Percentiles rank a stretch among this genome's conserved stretches.
phyloP scores from a whole-genome alignment of 768 basidiomycete species.

The Naematelia encephala region DNA sequence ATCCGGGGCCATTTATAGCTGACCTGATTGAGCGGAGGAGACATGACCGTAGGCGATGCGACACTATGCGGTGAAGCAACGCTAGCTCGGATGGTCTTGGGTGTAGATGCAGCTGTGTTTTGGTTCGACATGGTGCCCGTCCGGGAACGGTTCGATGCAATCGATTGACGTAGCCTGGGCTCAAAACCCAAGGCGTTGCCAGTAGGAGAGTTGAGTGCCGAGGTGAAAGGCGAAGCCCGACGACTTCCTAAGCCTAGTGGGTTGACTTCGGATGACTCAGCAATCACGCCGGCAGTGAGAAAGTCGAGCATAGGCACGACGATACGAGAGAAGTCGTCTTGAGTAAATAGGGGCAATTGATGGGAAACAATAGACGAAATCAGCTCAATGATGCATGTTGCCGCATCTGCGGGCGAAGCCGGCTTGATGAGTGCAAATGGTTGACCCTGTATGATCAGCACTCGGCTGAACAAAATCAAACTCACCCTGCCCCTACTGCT shows the following conservation, averaged over 20 bases:
- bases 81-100: not conserved
- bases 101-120: constrained; percentile 1
- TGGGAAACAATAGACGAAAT: constrained; percentile 35
- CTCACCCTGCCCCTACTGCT: constrained; percentile 13
- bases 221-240: constrained; percentile 14
- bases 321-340: constrained; percentile 32
- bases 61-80: constrained; percentile 15
- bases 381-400: constrained; percentile 34
- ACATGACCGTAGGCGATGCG: constrained; percentile 10
- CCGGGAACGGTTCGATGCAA: constrained; percentile 4
- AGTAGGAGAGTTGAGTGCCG: constrained; percentile 19
- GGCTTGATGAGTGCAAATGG: constrained; percentile 28
- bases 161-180: constrained; percentile 10
- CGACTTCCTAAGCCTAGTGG: constrained; percentile 1
- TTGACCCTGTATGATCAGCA: constrained; percentile 2
- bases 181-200: constrained; percentile 14
- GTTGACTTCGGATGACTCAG: constrained; percentile 6
- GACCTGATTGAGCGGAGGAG: constrained; percentile 7
- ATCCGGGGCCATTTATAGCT: constrained; percentile 26
- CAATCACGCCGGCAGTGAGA: constrained; percentile 29
- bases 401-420: constrained; percentile 23
- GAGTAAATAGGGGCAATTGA: constrained; percentile 41
- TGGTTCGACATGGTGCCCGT: not conserved
- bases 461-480: not conserved
- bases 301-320: constrained; percentile 34